Evolutionary conservation across 2,329 filamentous ascomycete genomes (phyloP), one percentile per base, ranked within the genome.

Genomic region (Colletotrichum camelliae): DNA sequence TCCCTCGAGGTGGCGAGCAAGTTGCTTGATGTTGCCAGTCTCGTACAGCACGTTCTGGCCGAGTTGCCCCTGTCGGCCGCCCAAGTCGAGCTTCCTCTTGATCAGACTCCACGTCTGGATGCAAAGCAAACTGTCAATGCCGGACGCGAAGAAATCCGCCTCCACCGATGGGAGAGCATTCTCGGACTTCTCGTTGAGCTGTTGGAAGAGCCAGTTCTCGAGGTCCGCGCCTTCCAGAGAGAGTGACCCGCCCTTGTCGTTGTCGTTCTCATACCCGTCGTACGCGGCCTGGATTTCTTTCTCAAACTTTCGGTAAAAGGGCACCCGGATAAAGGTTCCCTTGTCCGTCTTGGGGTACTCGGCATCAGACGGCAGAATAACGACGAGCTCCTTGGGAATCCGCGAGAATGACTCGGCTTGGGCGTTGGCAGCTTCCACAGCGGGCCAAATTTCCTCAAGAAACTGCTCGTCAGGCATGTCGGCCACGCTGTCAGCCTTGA

Each of bases 71-170:
- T 68, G 66, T 15, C 81, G 72, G 16, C 78, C 76, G n/a, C 81
- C 80, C 4, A 88, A 78, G 7, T 84, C 82, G 13, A 88, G 81
- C 21, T 84, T 79, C 18, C 82, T 79, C 39, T 86, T 80, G 18
- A 89, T 81, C 2, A 87, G 67, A 9, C 86, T 81, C 55, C 86
- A 84, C 6, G 86, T 76, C 58, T 87, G 85, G 9, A 87, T 86
- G 2, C 86, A 86, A 29, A 86, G 85, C 15, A 88, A 78, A 70
- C 86, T 88, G 75, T 89, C 87, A 15, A 89, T 75, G 0, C 87
- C 87, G 0, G 82, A 80, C 0, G 83, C 80, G 75, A 88, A 88
- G 76, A 89, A 86, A 68, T 87, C 85, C 1, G 80, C 35, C 5
- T 68, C 31, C 1, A 31, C 52, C 4, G 52, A 58, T 7, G 52